Evolutionary conservation across 2,329 filamentous ascomycete species (phyloP).

Genomic region (Cladosporium austrohemisphaericum): DNA sequence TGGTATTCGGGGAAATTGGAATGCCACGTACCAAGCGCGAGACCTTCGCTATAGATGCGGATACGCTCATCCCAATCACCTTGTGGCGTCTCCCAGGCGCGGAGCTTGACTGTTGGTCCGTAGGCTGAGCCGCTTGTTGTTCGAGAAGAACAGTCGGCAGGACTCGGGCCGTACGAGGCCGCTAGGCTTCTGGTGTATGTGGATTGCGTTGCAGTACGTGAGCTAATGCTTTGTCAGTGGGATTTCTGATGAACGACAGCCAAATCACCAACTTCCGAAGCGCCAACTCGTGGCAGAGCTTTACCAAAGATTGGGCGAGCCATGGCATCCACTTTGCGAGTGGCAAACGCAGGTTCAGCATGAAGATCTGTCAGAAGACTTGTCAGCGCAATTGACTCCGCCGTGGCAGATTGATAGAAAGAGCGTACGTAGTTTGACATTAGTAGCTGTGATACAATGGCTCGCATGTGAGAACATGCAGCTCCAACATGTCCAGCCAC

Average conservation of each 20-base stretch:
- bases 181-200: slow-evolving; percentile 38
- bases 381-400: slow-evolving; percentile 1
- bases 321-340: slow-evolving; percentile 39
- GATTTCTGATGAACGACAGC: no score
- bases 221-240: neutral
- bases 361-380: slow-evolving; percentile 40
- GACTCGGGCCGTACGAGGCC: slow-evolving; percentile 49
- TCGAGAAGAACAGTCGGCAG: slow-evolving; percentile 40
- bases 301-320: slow-evolving; percentile 44
- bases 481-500: neutral
- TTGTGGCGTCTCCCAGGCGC: slow-evolving; percentile 32
- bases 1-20: slow-evolving; percentile 47
- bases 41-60: slow-evolving; percentile 52
- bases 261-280: neutral
- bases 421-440: slow-evolving; percentile 1
- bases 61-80: slow-evolving; percentile 52
- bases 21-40: slow-evolving; percentile 47
- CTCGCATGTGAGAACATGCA: neutral
- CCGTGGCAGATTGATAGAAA: no score
- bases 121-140: slow-evolving; percentile 35
- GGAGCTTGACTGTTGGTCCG: slow-evolving; percentile 38
- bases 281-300: slow-evolving; percentile 29
- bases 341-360: slow-evolving; percentile 46
- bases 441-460: neutral
- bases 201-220: neutral